A percentile compares a stretch with the other conserved stretches of the same genome.
phyloP scores from a whole-genome alignment of 1,284 basidiomycete genomes.

The Spongispora temasekensis region DNA sequence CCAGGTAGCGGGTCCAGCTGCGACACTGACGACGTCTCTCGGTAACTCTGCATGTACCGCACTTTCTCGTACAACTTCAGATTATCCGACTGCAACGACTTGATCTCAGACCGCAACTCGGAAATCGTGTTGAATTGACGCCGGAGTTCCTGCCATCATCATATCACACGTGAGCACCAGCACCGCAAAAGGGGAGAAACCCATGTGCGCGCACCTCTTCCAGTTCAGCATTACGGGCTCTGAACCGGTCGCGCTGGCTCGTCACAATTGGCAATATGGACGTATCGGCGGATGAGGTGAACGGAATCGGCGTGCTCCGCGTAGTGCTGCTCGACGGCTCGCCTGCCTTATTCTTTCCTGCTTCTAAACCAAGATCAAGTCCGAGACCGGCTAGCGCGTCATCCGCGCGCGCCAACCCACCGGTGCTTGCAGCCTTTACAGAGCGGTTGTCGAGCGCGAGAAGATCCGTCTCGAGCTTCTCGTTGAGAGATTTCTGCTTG shows the following conservation, averaged over 20 bases:
- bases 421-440: slow-evolving; percentile 21
- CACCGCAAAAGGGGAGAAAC: not conserved
- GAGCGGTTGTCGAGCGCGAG: slow-evolving; percentile 68
- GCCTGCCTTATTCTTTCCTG: slow-evolving; percentile 15
- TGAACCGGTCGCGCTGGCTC: slow-evolving; percentile 93
- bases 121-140: slow-evolving; percentile 93
- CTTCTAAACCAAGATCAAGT: slow-evolving; percentile 41
- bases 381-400: slow-evolving; percentile 74
- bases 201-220: slow-evolving; percentile 45
- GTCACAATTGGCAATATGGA: slow-evolving; percentile 97
- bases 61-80: slow-evolving; percentile 97
- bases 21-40: slow-evolving; percentile 65
- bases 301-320: slow-evolving; percentile 64
- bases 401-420: slow-evolving; percentile 28
- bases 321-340: slow-evolving; percentile 36
- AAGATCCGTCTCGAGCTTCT: slow-evolving; percentile 90
- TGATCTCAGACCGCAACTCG: slow-evolving; percentile 86
- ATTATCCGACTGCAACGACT: slow-evolving; percentile 88
- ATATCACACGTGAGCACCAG: not conserved
- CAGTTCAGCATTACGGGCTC: slow-evolving; percentile 92
- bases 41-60: slow-evolving; percentile 93
- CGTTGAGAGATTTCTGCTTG: slow-evolving; percentile 79
- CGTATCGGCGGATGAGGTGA: slow-evolving; percentile 76
- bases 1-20: slow-evolving; percentile 70
- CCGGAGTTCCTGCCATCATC: slow-evolving; percentile 71